Percentiles rank a stretch among this genome's conserved stretches.
These are phyloP conservation scores for Gossypium raimondii DNA, from an alignment of 345 rosid genomes.

Conservation along the genomic window DNA sequence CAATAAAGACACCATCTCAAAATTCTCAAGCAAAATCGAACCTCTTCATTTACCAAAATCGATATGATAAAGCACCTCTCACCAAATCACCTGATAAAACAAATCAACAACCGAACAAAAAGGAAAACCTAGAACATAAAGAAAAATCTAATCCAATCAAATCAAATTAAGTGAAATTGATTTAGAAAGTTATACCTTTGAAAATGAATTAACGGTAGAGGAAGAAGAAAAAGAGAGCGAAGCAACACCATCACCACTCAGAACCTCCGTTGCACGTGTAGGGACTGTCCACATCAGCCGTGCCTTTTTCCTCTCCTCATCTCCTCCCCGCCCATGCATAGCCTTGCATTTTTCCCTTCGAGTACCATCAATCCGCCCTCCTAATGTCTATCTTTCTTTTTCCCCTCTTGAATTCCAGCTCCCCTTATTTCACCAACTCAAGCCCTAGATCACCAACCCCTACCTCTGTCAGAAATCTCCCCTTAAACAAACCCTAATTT, in stretches of 20 bases:
- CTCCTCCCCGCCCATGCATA: constrained; percentile 56
- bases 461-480: neutral
- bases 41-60: neutral
- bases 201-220: constrained; percentile 44
- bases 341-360: constrained; percentile 63
- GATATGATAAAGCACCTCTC: neutral
- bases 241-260: constrained; percentile 38
- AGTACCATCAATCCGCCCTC: constrained; percentile 45
- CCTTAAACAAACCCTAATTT: constrained; percentile 32
- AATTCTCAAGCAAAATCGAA: neutral
- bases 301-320: constrained; percentile 36
- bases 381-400: neutral
- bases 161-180: neutral
- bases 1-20: constrained; percentile 3
- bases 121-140: neutral
- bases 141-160: neutral
- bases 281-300: constrained; percentile 63
- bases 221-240: constrained; percentile 32
- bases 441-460: constrained; percentile 25
- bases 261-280: constrained; percentile 46
- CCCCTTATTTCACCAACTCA: constrained; percentile 17
- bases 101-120: neutral
- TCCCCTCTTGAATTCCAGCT: neutral
- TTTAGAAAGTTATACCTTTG: constrained; percentile 42
- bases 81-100: neutral